Conservation (phyloP, 2,329 filamentous ascomycete species). For the Cryphonectria nitschkei region DNA sequence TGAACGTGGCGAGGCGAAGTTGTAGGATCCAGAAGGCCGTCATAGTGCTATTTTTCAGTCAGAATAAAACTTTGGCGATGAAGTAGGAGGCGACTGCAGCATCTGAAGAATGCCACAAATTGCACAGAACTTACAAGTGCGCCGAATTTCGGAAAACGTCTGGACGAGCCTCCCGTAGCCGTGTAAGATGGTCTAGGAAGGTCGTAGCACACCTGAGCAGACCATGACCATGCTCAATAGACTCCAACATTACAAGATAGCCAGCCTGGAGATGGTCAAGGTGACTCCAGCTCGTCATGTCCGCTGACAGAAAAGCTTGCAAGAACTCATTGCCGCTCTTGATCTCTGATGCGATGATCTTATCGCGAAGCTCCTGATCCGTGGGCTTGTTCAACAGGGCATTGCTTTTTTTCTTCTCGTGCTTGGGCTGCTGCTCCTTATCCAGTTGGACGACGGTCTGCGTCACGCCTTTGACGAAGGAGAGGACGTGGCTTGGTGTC, state of each 20-base stretch:
- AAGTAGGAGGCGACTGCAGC: no score
- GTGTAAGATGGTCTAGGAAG: constrained; percentile 37
- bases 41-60: constrained; percentile 30
- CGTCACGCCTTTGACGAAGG: constrained; percentile 2
- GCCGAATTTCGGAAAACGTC: constrained; percentile 41
- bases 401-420: neutral
- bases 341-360: constrained; percentile 9
- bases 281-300: constrained; percentile 39
- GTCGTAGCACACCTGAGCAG: constrained; percentile 37
- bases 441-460: neutral
- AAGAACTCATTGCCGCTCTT: constrained; percentile 34
- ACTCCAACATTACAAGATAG: constrained; percentile 38
- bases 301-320: constrained; percentile 34
- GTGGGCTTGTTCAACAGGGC: neutral
- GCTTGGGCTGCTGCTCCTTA: neutral
- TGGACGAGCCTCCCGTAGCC: constrained; percentile 34
- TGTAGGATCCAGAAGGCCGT: constrained; percentile 42
- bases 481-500: neutral
- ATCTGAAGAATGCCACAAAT: neutral
- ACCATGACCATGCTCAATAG: constrained; percentile 32
- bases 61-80: neutral
- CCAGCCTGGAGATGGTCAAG: constrained; percentile 41
- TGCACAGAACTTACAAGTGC: constrained; percentile 34
- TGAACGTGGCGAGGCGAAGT: constrained; percentile 38
- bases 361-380: constrained; percentile 21